phyloP scores from a whole-genome alignment of 140 eudicot genomes.

The Senecio squalidus region DNA sequence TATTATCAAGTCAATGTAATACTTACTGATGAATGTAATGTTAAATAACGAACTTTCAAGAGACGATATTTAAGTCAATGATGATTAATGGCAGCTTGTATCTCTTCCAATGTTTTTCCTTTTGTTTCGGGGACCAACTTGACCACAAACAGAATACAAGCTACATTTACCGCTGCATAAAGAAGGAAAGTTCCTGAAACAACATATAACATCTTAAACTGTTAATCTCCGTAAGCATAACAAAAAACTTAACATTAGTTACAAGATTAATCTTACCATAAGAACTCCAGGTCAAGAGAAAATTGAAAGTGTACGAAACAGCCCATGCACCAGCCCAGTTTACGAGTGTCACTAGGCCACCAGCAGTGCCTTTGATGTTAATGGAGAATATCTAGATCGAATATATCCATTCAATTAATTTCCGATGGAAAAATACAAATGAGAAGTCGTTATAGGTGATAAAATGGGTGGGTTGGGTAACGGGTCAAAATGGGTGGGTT shows the following conservation, averaged over 20 bases:
- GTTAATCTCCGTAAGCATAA: neutral
- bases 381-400: slow-evolving; percentile 31
- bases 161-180: slow-evolving; percentile 59
- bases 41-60: slow-evolving; percentile 3
- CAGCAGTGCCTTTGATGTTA: slow-evolving; percentile 39
- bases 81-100: slow-evolving; percentile 48
- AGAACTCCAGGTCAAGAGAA: slow-evolving; percentile 28
- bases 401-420: neutral
- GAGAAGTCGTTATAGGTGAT: neutral
- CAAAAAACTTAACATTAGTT: neutral
- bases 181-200: slow-evolving; percentile 65
- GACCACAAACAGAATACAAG: slow-evolving; percentile 50
- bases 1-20: slow-evolving; percentile 13
- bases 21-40: neutral
- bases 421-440: neutral
- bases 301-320: slow-evolving; percentile 40
- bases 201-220: neutral
- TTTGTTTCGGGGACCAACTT: slow-evolving; percentile 73
- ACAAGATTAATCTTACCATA: slow-evolving; percentile 18
- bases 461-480: neutral
- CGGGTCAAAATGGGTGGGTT: neutral
- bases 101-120: slow-evolving; percentile 72
- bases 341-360: slow-evolving; percentile 34
- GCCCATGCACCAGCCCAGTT: slow-evolving; percentile 44
- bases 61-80: slow-evolving; percentile 2